Evolutionary conservation across 2,329 filamentous ascomycete genomes (phyloP).

Genomic region (Dactylellina parvicollis): DNA sequence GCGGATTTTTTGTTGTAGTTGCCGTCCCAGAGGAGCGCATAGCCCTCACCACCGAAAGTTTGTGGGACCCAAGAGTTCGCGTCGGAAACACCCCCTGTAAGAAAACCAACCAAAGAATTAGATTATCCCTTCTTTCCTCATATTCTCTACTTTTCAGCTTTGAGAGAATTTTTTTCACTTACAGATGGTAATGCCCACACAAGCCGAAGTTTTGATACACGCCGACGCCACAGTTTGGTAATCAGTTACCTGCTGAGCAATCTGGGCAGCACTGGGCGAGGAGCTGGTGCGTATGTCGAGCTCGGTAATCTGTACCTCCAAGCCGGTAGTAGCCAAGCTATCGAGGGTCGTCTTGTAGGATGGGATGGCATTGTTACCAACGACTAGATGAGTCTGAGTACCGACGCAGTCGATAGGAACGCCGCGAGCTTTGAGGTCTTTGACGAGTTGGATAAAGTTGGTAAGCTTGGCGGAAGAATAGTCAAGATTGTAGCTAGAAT

Average conservation of each 20-base stretch:
- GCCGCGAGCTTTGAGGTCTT: constrained; percentile 6
- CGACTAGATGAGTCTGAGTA: constrained; percentile 4
- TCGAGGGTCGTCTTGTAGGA: constrained; percentile 53
- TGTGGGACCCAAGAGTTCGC: constrained; percentile 68
- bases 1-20: constrained; percentile 65
- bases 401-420: constrained; percentile 36
- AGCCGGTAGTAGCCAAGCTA: constrained; percentile 58
- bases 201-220: constrained; percentile 70
- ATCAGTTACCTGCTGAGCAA: constrained; percentile 56
- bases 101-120: constrained; percentile 4
- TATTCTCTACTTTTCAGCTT: background rate
- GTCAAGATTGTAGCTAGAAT: constrained; percentile 4
- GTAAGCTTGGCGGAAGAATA: constrained; percentile 14
- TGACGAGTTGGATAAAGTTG: constrained; percentile 11
- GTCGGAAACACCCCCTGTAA: constrained; percentile 63
- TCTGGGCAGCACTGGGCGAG: constrained; percentile 58
- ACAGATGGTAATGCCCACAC: constrained; percentile 73
- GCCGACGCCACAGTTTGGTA: constrained; percentile 65
- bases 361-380: constrained; percentile 61
- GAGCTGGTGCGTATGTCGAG: constrained; percentile 70
- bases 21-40: constrained; percentile 65
- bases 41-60: constrained; percentile 62
- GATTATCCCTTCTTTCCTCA: too few species aligned
- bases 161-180: background rate
- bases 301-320: constrained; percentile 73